These are phyloP conservation scores for Neofusicoccum umdonicola DNA, from an alignment of 2,329 filamentous ascomycete genomes.

Conservation along the genomic window DNA sequence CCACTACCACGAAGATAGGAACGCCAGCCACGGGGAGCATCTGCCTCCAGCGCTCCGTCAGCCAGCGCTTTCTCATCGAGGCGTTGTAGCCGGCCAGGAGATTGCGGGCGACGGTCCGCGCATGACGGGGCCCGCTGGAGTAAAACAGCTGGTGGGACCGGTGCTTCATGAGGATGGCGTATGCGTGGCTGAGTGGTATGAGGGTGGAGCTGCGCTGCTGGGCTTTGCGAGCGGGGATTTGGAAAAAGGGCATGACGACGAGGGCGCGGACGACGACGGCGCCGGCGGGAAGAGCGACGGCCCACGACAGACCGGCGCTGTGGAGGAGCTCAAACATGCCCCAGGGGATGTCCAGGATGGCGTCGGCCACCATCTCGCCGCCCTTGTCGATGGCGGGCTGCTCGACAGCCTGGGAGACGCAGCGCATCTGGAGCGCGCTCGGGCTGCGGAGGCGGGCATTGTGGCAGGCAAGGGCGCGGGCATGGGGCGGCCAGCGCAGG, in stretches of 20 bases:
- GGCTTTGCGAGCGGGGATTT: slow-evolving; percentile 42
- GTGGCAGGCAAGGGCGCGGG: slow-evolving; percentile 35
- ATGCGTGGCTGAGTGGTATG: slow-evolving; percentile 29
- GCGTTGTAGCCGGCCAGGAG: neutral
- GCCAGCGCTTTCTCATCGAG: slow-evolving; percentile 4
- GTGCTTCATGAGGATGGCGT: neutral
- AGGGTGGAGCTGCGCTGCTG: slow-evolving; percentile 43
- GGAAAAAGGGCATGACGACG: slow-evolving; percentile 47
- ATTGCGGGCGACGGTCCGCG: neutral
- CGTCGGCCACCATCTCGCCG: slow-evolving; percentile 23
- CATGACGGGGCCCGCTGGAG: neutral
- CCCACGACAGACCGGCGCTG: slow-evolving; percentile 53
- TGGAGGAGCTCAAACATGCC: slow-evolving; percentile 50
- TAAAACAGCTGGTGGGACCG: neutral
- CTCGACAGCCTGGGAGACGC: slow-evolving; percentile 36
- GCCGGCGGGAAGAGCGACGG: slow-evolving; percentile 52
- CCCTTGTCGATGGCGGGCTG: slow-evolving; percentile 19
- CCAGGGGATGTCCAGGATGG: neutral
- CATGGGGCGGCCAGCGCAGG: slow-evolving; percentile 15
- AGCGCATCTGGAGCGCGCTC: slow-evolving; percentile 34
- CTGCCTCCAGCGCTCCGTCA: neutral
- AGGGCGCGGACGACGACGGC: slow-evolving; percentile 51
- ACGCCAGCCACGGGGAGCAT: slow-evolving; percentile 24
- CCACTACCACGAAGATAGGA: slow-evolving; percentile 38
- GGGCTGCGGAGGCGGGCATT: slow-evolving; percentile 26